These are phyloP conservation scores for Psidium friedrichsthalianum DNA, from an alignment of 345 rosid genomes.

Conservation along the genomic window DNA sequence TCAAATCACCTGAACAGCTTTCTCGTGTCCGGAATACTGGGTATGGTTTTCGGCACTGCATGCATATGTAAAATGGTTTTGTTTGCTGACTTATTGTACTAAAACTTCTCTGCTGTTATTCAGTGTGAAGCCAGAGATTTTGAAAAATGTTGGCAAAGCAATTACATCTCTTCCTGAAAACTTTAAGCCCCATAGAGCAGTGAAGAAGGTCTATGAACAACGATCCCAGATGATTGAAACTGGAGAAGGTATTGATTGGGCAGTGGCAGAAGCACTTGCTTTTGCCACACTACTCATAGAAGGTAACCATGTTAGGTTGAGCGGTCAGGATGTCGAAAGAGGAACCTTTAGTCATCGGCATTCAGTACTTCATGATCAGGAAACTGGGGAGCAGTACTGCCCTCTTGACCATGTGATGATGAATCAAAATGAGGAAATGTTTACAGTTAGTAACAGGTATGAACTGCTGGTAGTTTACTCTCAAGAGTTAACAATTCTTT, in stretches of 20 bases:
- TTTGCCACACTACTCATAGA: slow-evolving; percentile 10
- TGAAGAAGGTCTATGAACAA: slow-evolving; percentile 11
- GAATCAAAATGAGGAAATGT: slow-evolving; percentile 17
- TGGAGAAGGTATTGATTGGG: slow-evolving; percentile 17
- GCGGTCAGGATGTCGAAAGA: slow-evolving; percentile 15
- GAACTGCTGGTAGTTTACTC: neutral
- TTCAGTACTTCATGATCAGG: slow-evolving; percentile 13
- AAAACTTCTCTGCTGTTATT: neutral
- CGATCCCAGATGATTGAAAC: slow-evolving; percentile 14
- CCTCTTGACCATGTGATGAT: slow-evolving; percentile 11
- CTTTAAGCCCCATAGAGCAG: slow-evolving; percentile 12
- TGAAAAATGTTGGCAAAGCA: slow-evolving; percentile 13
- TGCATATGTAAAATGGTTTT: neutral
- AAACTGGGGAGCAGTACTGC: slow-evolving; percentile 11
- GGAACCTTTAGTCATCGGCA: slow-evolving; percentile 18
- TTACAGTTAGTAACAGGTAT: slow-evolving; percentile 17
- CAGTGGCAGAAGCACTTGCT: slow-evolving; percentile 14
- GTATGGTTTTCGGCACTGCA: neutral
- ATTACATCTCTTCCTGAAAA: slow-evolving; percentile 10
- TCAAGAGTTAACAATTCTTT: neutral
- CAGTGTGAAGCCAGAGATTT: slow-evolving; percentile 16
- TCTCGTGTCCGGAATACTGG: slow-evolving; percentile 13
- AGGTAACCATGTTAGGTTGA: slow-evolving; percentile 13
- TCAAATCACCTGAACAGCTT: slow-evolving; percentile 16
- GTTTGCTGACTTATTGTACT: neutral